Evolutionary conservation across 257 asterid genomes (phyloP).

Genomic region (Solanum etuberosum): DNA sequence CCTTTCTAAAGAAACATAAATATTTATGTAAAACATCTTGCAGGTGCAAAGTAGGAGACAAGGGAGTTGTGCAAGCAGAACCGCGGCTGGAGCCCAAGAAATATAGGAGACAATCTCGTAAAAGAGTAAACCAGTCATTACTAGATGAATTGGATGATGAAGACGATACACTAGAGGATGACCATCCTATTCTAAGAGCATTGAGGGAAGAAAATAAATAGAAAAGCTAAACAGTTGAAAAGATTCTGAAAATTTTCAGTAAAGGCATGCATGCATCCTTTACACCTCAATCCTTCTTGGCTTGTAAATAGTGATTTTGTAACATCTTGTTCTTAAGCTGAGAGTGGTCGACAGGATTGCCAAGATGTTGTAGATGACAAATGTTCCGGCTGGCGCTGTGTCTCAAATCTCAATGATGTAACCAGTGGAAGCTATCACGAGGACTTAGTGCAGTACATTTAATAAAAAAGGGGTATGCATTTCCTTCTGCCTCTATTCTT

Average conservation of each 20-base stretch:
- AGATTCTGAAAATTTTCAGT: background rate
- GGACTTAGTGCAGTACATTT: background rate
- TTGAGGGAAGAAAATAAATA: slow-evolving; percentile 22
- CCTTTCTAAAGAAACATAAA: background rate
- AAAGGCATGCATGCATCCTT: background rate
- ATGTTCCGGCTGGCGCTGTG: background rate
- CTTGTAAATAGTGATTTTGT: background rate
- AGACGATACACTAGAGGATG: slow-evolving; percentile 24
- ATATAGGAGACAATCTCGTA: slow-evolving; percentile 90
- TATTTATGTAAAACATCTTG: background rate
- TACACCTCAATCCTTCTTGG: background rate
- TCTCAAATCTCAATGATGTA: background rate
- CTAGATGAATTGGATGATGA: slow-evolving; percentile 62
- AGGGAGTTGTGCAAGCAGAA: slow-evolving; percentile 80
- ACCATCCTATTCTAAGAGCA: slow-evolving; percentile 32
- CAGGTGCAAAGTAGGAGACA: slow-evolving; percentile 70
- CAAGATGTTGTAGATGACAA: background rate
- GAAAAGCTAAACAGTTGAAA: background rate
- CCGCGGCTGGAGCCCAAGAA: slow-evolving; percentile 80
- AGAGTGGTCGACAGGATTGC: background rate
- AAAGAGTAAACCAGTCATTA: slow-evolving; percentile 68
- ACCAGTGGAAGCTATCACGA: background rate
- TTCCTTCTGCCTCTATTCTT: background rate
- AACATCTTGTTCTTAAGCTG: background rate
- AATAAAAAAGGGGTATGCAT: background rate